These are phyloP conservation scores for Colletotrichum sp. DNA, from an alignment of 2,329 filamentous ascomycete species.

Conservation along the genomic window DNA sequence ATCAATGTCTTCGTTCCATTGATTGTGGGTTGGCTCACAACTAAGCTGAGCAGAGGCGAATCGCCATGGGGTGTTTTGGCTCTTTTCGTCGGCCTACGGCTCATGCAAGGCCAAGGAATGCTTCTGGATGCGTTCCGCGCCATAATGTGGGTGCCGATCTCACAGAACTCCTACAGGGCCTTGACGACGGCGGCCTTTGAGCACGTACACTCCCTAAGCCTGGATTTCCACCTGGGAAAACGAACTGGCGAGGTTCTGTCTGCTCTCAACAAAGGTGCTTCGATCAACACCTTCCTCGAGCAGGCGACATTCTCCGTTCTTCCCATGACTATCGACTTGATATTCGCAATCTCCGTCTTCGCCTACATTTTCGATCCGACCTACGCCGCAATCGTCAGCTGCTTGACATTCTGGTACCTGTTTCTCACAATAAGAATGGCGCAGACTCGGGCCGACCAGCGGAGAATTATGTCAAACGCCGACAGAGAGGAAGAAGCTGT, in stretches of 20 bases:
- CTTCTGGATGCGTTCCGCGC: slow-evolving; percentile 82
- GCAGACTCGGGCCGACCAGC: slow-evolving; percentile 87
- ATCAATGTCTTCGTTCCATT: slow-evolving; percentile 87
- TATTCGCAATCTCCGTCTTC: slow-evolving; percentile 84
- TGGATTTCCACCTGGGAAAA: slow-evolving; percentile 97
- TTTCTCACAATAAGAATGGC: slow-evolving; percentile 97
- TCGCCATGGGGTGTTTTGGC: slow-evolving; percentile 72
- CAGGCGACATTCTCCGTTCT: slow-evolving; percentile 95
- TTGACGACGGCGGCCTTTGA: slow-evolving; percentile 95
- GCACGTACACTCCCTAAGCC: slow-evolving; percentile 91
- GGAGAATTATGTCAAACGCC: slow-evolving; percentile 92
- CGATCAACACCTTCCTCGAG: slow-evolving; percentile 96
- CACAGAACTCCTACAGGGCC: slow-evolving; percentile 94
- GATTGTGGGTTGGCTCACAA: slow-evolving; percentile 81
- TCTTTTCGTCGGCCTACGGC: slow-evolving; percentile 77
- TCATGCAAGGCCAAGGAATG: slow-evolving; percentile 88
- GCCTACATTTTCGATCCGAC: slow-evolving; percentile 71
- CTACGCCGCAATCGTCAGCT: slow-evolving; percentile 85
- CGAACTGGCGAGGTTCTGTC: slow-evolving; percentile 96
- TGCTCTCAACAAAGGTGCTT: slow-evolving; percentile 92
- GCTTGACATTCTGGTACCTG: slow-evolving; percentile 95
- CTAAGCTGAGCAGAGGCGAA: slow-evolving; percentile 55
- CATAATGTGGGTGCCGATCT: slow-evolving; percentile 93
- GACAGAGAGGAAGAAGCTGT: slow-evolving; percentile 95
- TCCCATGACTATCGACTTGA: slow-evolving; percentile 91